A percentile compares a stretch with the other conserved stretches of the same genome.
These are phyloP conservation scores for Syncephalastrum contaminatum DNA, from an alignment of 371 early-diverging fungal species.

Conservation along the genomic window DNA sequence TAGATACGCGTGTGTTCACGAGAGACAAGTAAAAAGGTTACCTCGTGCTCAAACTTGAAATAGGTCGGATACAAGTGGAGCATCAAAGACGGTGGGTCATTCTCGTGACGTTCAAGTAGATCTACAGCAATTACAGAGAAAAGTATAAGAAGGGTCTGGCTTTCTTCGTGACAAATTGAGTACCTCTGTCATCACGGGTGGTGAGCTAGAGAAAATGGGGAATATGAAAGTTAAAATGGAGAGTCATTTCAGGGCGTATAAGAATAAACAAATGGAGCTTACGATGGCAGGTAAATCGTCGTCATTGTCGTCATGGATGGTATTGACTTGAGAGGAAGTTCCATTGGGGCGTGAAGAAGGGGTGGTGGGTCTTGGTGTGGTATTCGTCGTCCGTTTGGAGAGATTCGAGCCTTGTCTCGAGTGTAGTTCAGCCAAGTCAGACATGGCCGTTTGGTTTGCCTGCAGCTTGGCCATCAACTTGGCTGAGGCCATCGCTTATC, in stretches of 20 bases:
- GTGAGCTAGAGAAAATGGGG: too few relatives aligned
- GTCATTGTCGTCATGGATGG: too few relatives aligned
- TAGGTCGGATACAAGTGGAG: constrained; percentile 63
- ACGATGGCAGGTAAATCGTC: too few relatives aligned
- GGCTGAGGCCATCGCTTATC: constrained; percentile 38
- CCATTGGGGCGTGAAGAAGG: too few relatives aligned
- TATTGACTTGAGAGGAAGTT: too few relatives aligned
- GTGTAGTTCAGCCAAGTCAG: constrained; percentile 43
- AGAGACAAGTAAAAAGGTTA: constrained; percentile 9
- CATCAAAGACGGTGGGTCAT: constrained; percentile 52
- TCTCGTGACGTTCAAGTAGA: constrained; percentile 40
- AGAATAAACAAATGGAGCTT: not conserved
- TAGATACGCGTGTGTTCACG: not conserved
- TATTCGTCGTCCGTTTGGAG: not conserved
- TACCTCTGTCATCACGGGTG: too few relatives aligned
- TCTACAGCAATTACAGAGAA: constrained; percentile 17
- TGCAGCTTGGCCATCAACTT: constrained; percentile 43
- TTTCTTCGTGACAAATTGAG: too few relatives aligned
- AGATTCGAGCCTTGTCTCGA: constrained; percentile 39
- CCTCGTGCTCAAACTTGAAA: constrained; percentile 67
- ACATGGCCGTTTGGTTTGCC: constrained; percentile 37
- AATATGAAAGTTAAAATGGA: too few relatives aligned
- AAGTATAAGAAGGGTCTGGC: not conserved
- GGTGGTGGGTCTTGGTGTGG: too few relatives aligned
- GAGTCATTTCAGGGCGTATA: not conserved